phyloP scores from a whole-genome alignment of 1,284 basidiomycete species.

The Boletus albobrunnescens region DNA sequence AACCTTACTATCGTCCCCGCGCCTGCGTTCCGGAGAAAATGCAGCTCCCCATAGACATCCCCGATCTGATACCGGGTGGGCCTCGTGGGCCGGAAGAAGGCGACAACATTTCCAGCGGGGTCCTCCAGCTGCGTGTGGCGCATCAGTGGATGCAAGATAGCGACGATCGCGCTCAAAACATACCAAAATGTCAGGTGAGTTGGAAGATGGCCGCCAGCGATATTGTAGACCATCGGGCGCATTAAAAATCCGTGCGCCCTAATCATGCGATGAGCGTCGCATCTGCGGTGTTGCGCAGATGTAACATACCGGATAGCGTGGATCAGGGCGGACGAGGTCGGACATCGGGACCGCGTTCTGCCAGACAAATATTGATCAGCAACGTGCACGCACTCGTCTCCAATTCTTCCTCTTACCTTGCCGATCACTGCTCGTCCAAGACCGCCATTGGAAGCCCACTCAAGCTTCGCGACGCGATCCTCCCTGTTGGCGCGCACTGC shows the following conservation, averaged over 20 bases:
- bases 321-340: conserved; percentile 67
- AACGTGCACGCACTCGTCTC: conserved; percentile 3
- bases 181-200: conserved; percentile 59
- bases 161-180: conserved; percentile 32
- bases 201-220: conserved; percentile 65
- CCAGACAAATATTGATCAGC: conserved; percentile 22
- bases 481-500: conserved; percentile 75
- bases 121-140: conserved; percentile 58
- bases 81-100: conserved; percentile 71
- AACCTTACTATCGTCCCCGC: conserved; percentile 68
- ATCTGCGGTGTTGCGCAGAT: conserved; percentile 4
- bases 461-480: conserved; percentile 79
- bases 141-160: conserved; percentile 16
- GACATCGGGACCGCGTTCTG: conserved; percentile 75
- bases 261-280: conserved; percentile 20
- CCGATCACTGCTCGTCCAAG: conserved; percentile 79
- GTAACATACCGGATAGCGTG: conserved; percentile 50
- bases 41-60: conserved; percentile 78
- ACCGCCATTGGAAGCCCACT: conserved; percentile 75
- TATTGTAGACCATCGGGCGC: conserved; percentile 77
- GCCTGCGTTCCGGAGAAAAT: conserved; percentile 72
- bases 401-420: conserved; percentile 48
- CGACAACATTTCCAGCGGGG: conserved; percentile 60
- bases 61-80: conserved; percentile 76
- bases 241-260: conserved; percentile 68